Conservation (phyloP, 2,329 filamentous ascomycete species). For the Aspergillus transmontanensis region DNA sequence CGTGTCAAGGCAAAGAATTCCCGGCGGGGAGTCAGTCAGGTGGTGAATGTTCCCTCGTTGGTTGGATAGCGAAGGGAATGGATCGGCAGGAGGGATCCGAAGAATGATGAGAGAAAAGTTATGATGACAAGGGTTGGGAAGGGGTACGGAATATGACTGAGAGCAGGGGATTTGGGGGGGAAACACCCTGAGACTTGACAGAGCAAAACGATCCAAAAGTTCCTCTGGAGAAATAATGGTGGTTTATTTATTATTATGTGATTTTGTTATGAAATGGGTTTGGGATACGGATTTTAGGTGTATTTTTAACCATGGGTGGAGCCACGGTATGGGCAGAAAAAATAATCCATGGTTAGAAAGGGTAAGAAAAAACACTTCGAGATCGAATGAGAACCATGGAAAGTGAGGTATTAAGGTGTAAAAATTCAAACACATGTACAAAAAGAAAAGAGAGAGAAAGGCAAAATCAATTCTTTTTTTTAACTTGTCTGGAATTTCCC, state of each 20-base stretch:
- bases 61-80: slow-evolving; percentile 29
- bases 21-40: background rate
- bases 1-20: slow-evolving; percentile 6
- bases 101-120: slow-evolving; percentile 24
- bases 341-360: background rate
- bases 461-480: background rate
- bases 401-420: background rate
- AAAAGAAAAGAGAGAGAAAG: background rate
- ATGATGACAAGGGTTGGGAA: slow-evolving; percentile 10
- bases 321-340: slow-evolving; percentile 3
- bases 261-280: slow-evolving; percentile 5
- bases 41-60: slow-evolving; percentile 7
- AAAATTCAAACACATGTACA: background rate
- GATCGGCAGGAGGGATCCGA: slow-evolving; percentile 41
- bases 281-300: slow-evolving; percentile 7
- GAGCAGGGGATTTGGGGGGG: background rate
- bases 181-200: slow-evolving; percentile 13
- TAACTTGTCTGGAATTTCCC: background rate
- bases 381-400: background rate
- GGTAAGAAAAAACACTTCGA: background rate
- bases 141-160: background rate
- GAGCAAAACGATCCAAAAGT: slow-evolving; percentile 7
- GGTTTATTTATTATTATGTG: slow-evolving; percentile 6
- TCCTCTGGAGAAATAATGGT: background rate
- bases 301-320: slow-evolving; percentile 5